Evolutionary conservation across 2,329 filamentous ascomycete species (phyloP).

Genomic region (Podosphaera leucotricha): DNA sequence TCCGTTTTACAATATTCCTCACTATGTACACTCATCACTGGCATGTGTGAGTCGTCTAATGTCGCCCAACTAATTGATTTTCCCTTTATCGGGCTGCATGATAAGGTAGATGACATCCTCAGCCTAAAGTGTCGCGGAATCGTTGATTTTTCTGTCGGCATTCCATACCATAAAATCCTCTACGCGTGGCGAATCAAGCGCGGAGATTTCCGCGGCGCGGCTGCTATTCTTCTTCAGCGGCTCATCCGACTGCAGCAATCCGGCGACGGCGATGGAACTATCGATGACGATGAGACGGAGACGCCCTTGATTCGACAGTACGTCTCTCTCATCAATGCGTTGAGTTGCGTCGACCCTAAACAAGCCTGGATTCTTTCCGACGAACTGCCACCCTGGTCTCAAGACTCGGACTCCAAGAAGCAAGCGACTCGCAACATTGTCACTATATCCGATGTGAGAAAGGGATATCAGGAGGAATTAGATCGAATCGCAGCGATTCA

Average conservation of each 20-base stretch:
- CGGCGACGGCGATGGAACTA: conserved; percentile 33
- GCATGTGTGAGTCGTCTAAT: conserved; percentile 44
- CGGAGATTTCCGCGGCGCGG: conserved; percentile 68
- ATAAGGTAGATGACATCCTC: conserved; percentile 59
- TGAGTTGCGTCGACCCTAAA: conserved; percentile 62
- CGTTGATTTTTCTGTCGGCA: conserved; percentile 36
- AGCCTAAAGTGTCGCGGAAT: conserved; percentile 45
- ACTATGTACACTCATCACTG: conserved; percentile 44
- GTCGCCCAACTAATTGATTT: conserved; percentile 46
- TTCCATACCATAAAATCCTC: conserved; percentile 68
- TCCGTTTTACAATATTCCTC: conserved; percentile 46
- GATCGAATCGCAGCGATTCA: conserved; percentile 74
- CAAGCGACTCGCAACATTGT: conserved; percentile 41
- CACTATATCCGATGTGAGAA: conserved; percentile 64
- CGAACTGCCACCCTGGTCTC: conserved; percentile 16
- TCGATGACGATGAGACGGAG: conserved; percentile 28
- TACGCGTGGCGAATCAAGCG: conserved; percentile 76
- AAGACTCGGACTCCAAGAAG: conserved; percentile 3
- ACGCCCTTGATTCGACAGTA: conserved; percentile 52
- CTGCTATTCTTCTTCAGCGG: conserved; percentile 36
- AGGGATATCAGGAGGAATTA: conserved; percentile 73
- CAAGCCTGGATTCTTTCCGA: conserved; percentile 59
- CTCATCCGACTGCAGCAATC: conserved; percentile 36
- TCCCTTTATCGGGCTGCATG: conserved; percentile 55
- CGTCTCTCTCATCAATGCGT: conserved; percentile 74